Conservation (phyloP, 2,329 filamentous ascomycete genomes). For the Rasamsonia emersonii region DNA sequence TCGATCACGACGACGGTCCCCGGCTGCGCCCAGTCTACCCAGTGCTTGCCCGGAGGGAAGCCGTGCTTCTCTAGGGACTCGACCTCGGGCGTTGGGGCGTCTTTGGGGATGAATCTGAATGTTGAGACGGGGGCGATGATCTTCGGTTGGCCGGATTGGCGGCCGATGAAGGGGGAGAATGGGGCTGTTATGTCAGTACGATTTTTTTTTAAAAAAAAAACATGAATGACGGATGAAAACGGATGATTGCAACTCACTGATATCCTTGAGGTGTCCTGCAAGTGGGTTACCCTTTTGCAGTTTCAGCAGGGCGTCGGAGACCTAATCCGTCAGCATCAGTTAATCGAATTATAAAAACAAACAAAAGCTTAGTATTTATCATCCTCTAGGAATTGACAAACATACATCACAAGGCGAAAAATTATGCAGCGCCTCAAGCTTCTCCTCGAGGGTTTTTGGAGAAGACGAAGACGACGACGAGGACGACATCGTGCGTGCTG, state of each 20-base stretch:
- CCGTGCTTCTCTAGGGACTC: constrained; percentile 32
- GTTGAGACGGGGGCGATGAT: constrained; percentile 37
- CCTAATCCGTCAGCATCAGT: constrained; percentile 29
- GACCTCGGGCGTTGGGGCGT: constrained; percentile 30
- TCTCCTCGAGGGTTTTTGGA: too few relatives aligned
- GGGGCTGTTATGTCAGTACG: constrained; percentile 17
- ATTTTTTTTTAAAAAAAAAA: background rate
- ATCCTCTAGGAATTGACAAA: background rate
- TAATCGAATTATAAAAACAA: background rate
- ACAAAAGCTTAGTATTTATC: background rate
- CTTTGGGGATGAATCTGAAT: constrained; percentile 51
- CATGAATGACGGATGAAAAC: too few relatives aligned
- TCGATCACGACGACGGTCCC: constrained; percentile 58
- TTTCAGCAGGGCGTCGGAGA: constrained; percentile 66
- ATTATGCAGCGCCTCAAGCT: background rate
- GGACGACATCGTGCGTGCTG: too few relatives aligned
- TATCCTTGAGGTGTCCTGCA: constrained; percentile 59
- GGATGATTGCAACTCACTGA: constrained; percentile 36
- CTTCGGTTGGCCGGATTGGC: constrained; percentile 20
- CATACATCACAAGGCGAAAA: constrained; percentile 10
- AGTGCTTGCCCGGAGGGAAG: constrained; percentile 54
- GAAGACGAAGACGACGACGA: too few relatives aligned
- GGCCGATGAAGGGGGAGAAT: constrained; percentile 23
- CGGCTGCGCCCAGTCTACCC: constrained; percentile 55
- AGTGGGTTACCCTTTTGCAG: constrained; percentile 50